Conservation (phyloP, 208 protist species). For the Acanthamoeba royreba region DNA sequence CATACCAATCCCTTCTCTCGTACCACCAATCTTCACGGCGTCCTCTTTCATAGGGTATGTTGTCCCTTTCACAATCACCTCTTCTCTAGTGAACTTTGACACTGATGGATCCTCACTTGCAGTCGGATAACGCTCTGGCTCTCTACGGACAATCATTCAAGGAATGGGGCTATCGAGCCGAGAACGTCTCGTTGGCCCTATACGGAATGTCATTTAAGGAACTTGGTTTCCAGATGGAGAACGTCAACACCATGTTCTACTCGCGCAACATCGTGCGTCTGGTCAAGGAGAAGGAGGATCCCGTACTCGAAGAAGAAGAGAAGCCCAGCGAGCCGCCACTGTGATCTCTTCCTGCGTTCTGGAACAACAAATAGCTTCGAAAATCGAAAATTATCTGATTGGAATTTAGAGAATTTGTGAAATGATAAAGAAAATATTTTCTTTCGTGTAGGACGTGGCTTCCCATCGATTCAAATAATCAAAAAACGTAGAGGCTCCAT, state of each 20-base stretch:
- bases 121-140: conserved; percentile 28
- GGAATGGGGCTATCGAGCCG: conserved; percentile 21
- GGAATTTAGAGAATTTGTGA: too few species aligned
- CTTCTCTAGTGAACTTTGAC: not conserved
- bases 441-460: too few species aligned
- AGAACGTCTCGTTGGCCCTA: conserved; percentile 21
- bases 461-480: too few species aligned
- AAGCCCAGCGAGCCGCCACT: too few species aligned
- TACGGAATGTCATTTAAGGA: conserved; percentile 41
- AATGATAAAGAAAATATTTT: too few species aligned
- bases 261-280: not conserved
- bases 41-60: conserved; percentile 4
- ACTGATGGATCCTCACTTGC: not conserved
- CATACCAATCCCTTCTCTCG: conserved; percentile 26
- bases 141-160: conserved; percentile 32
- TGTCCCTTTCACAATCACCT: not conserved
- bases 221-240: conserved; percentile 34
- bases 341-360: too few species aligned
- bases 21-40: conserved; percentile 18
- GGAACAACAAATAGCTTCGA: too few species aligned
- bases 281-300: conserved; percentile 27
- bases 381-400: too few species aligned
- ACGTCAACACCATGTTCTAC: conserved; percentile 41
- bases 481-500: too few species aligned
- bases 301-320: not conserved